Conservation (phyloP, 1,284 basidiomycete species). For the Trametes versicolor region DNA sequence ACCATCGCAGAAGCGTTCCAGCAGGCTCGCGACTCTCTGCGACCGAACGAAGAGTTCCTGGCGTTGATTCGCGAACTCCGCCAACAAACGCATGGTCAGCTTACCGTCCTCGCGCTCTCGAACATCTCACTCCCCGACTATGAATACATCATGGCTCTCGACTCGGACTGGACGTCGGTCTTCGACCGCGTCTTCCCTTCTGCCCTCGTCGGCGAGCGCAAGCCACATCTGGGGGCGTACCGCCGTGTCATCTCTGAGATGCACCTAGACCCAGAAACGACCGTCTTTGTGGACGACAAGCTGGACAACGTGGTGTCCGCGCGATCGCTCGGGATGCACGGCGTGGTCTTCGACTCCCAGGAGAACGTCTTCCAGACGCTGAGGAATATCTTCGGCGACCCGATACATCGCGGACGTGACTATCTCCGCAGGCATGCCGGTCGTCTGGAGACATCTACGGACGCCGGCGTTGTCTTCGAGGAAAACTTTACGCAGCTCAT, state of each 20-base stretch:
- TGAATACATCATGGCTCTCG: slow-evolving; percentile 50
- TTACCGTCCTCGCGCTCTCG: slow-evolving; percentile 64
- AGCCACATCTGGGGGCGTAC: slow-evolving; percentile 60
- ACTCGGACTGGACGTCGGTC: slow-evolving; percentile 56
- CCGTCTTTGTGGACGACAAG: slow-evolving; percentile 68
- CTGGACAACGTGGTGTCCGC: slow-evolving; percentile 67
- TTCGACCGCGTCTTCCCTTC: slow-evolving; percentile 66
- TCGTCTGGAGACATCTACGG: slow-evolving; percentile 55
- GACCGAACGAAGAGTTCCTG: slow-evolving; percentile 55
- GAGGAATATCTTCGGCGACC: slow-evolving; percentile 57
- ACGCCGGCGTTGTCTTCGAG: slow-evolving; percentile 50
- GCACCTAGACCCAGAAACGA: slow-evolving; percentile 51
- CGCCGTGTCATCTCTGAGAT: slow-evolving; percentile 56
- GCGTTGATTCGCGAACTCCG: slow-evolving; percentile 58
- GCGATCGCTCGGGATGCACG: slow-evolving; percentile 62
- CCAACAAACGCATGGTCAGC: slow-evolving; percentile 42
- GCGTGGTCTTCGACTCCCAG: slow-evolving; percentile 58
- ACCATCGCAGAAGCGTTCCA: slow-evolving; percentile 56
- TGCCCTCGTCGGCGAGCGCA: slow-evolving; percentile 49
- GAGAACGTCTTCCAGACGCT: slow-evolving; percentile 55
- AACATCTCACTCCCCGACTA: slow-evolving; percentile 69
- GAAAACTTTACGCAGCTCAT: slow-evolving; percentile 68
- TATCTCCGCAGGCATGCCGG: slow-evolving; percentile 55
- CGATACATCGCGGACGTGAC: slow-evolving; percentile 51
- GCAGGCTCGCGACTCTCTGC: slow-evolving; percentile 57